Evolutionary conservation across 331 rosid species (phyloP).

Genomic region (Acacia pycnantha): DNA sequence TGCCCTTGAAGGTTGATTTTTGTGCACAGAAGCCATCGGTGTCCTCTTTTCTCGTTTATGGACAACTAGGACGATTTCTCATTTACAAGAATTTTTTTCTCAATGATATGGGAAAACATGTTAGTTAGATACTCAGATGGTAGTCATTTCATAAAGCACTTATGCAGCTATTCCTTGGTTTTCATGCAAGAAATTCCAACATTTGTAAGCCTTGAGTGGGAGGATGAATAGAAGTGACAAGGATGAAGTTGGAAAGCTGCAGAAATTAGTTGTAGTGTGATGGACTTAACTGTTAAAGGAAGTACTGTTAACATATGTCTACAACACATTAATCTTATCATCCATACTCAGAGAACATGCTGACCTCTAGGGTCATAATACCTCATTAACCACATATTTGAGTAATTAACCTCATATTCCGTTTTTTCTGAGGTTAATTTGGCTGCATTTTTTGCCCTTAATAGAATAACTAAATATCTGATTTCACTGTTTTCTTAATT

Average conservation of each 20-base stretch:
- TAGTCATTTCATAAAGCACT: constrained; percentile 7
- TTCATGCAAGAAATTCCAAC: constrained; percentile 15
- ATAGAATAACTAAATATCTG: neutral
- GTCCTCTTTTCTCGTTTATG: neutral
- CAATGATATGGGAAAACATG: constrained; percentile 14
- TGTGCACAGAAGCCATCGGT: constrained; percentile 8
- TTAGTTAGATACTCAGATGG: neutral
- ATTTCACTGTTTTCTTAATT: neutral
- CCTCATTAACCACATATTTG: neutral
- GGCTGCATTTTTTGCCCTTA: neutral
- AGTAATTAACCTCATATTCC: neutral
- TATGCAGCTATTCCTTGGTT: neutral
- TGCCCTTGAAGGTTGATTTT: neutral
- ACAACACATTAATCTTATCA: neutral
- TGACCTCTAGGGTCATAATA: neutral
- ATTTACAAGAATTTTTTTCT: neutral
- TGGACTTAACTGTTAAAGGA: neutral
- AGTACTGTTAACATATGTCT: neutral
- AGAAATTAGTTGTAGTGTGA: neutral
- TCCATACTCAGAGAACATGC: neutral
- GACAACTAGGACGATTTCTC: neutral
- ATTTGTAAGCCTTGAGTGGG: constrained; percentile 21
- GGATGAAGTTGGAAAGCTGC: neutral
- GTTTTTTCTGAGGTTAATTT: neutral
- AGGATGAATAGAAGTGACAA: constrained; percentile 5